These are phyloP conservation scores for Haematococcus lacustris DNA, from an alignment of 139 green algal species.

Conservation along the genomic window DNA sequence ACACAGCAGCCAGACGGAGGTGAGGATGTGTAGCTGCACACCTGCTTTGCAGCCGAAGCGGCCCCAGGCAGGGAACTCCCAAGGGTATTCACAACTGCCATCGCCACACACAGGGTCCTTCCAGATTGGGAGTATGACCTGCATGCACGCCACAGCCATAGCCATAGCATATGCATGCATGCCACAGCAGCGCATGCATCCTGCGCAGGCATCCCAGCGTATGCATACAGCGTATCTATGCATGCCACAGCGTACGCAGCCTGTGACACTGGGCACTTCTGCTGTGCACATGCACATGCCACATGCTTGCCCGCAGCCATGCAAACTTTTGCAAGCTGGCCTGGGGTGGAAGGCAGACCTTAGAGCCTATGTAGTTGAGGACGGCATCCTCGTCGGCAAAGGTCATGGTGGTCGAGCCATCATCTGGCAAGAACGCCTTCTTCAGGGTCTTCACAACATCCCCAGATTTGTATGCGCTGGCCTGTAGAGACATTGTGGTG, in stretches of 20 bases:
- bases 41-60: slow-evolving; percentile 57
- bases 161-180: neutral
- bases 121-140: slow-evolving; percentile 54
- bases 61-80: slow-evolving; percentile 65
- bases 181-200: neutral
- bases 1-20: neutral
- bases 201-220: neutral
- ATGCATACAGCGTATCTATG: neutral
- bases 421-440: slow-evolving; percentile 52
- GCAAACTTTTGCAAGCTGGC: neutral
- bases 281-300: neutral
- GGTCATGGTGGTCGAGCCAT: slow-evolving; percentile 28
- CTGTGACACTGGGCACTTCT: neutral
- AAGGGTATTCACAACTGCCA: slow-evolving; percentile 56
- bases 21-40: too few species aligned
- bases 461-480: slow-evolving; percentile 48
- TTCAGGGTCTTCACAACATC: slow-evolving; percentile 65
- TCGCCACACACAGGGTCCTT: slow-evolving; percentile 65
- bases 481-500: too few species aligned
- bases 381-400: slow-evolving; percentile 53
- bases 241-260: neutral
- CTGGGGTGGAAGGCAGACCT: slow-evolving; percentile 10
- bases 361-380: slow-evolving; percentile 53
- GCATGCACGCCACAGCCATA: neutral
- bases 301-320: neutral